These are phyloP conservation scores for Ophiostoma novo-ulmi DNA, from an alignment of 2,329 filamentous ascomycete genomes.

Conservation along the genomic window DNA sequence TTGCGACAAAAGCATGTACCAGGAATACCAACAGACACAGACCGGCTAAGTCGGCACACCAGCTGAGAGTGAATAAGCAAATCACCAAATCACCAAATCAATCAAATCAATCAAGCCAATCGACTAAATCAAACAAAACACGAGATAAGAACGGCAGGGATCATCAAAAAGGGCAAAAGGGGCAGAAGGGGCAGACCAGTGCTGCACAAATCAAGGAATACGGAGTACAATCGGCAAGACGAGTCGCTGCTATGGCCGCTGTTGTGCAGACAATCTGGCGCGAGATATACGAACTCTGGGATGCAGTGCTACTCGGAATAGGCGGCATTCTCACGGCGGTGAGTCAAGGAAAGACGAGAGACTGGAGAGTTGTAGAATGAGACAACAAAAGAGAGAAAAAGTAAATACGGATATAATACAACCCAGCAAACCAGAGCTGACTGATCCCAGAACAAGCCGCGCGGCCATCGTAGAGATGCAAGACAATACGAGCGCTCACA, in stretches of 20 bases:
- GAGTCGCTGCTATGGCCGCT: slow-evolving; percentile 12
- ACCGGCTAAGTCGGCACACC: not conserved
- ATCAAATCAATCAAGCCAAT: not conserved
- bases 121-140: not conserved
- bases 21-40: not conserved
- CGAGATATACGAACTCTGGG: slow-evolving; percentile 29
- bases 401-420: not conserved
- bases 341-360: not conserved
- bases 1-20: not conserved
- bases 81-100: not conserved
- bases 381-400: not conserved
- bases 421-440: not conserved
- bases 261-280: slow-evolving; percentile 23
- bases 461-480: not conserved
- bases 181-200: not conserved
- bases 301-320: slow-evolving; percentile 27
- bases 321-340: slow-evolving; percentile 26
- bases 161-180: not conserved
- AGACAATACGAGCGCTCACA: not conserved
- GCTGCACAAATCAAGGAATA: not conserved
- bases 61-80: not conserved
- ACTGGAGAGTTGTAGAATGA: not conserved
- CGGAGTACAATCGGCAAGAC: not conserved
- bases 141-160: not conserved
- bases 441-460: not conserved